These are phyloP conservation scores for Piper betle DNA, from an alignment of 164 flowering plant genomes.

Conservation along the genomic window DNA sequence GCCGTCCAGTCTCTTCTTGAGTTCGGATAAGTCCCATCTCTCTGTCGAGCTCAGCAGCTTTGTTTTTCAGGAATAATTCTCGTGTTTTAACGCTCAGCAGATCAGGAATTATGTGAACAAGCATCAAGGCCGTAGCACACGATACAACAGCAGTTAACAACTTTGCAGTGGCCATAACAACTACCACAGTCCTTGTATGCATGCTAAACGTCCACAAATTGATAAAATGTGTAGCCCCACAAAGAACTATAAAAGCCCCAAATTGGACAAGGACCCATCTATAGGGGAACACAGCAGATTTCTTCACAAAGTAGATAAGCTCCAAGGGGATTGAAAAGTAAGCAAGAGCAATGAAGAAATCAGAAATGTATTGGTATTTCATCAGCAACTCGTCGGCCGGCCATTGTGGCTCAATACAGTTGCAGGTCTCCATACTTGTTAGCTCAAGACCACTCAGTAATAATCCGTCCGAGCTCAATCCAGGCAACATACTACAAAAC, in stretches of 20 bases:
- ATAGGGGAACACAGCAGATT: slow-evolving; percentile 55
- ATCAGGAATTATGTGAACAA: slow-evolving; percentile 67
- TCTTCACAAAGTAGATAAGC: slow-evolving; percentile 54
- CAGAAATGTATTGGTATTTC: slow-evolving; percentile 60
- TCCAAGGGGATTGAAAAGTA: slow-evolving; percentile 69
- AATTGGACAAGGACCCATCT: slow-evolving; percentile 81
- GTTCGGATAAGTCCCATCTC: slow-evolving; percentile 62
- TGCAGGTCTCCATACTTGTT: neutral
- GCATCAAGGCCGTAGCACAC: slow-evolving; percentile 63
- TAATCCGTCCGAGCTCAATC: neutral
- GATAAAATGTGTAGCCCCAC: slow-evolving; percentile 67
- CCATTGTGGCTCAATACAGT: slow-evolving; percentile 1
- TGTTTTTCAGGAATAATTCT: slow-evolving; percentile 40
- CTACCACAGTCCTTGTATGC: slow-evolving; percentile 50
- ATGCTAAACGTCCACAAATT: slow-evolving; percentile 52
- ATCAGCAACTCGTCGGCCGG: neutral
- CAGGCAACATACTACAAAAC: neutral
- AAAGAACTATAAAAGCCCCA: slow-evolving; percentile 66
- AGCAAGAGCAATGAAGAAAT: slow-evolving; percentile 45
- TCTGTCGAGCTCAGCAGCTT: slow-evolving; percentile 57
- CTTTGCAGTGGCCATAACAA: slow-evolving; percentile 55
- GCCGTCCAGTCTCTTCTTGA: slow-evolving; percentile 68
- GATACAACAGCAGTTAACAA: slow-evolving; percentile 51
- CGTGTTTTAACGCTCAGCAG: slow-evolving; percentile 49
- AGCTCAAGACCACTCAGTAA: neutral